Evolutionary conservation across 2,329 filamentous ascomycete genomes (phyloP).

Genomic region (Myriosclerotinia scirpicola): DNA sequence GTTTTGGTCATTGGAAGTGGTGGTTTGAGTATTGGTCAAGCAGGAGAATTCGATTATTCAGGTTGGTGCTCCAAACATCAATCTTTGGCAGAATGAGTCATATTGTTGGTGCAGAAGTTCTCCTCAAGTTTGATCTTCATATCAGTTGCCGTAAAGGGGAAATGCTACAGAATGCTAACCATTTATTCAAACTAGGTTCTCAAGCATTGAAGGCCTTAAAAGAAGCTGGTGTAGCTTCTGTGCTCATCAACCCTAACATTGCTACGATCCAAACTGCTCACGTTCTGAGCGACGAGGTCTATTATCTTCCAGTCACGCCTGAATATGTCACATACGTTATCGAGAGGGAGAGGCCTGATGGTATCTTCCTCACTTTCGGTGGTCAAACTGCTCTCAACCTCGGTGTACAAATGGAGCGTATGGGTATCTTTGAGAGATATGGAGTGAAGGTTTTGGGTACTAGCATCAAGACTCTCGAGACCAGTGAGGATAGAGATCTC

Average conservation of each 20-base stretch:
- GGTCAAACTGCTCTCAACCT: constrained; percentile 96
- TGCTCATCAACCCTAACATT: constrained; percentile 97
- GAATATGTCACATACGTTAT: constrained; percentile 99
- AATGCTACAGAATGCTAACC: constrained; percentile 29
- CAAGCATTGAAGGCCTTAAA: constrained; percentile 97
- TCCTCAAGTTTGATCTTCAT: neutral
- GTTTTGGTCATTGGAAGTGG: constrained; percentile 95
- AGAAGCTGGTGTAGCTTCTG: constrained; percentile 86
- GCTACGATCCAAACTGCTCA: constrained; percentile 98
- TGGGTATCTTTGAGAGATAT: constrained; percentile 93
- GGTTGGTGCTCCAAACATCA: constrained; percentile 52
- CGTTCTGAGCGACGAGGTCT: constrained; percentile 92
- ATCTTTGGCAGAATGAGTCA: constrained; percentile 34
- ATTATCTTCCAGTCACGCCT: constrained; percentile 95
- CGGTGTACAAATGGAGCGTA: constrained; percentile 95
- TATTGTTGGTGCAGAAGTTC: neutral
- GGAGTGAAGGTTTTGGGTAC: constrained; percentile 95
- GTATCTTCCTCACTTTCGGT: constrained; percentile 95
- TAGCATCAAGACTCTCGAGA: constrained; percentile 89
- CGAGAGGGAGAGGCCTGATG: constrained; percentile 91
- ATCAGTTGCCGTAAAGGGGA: no score
- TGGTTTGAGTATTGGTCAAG: constrained; percentile 94
- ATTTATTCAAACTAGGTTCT: constrained; percentile 60
- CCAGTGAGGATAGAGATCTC: constrained; percentile 91
- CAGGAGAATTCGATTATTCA: constrained; percentile 98